phyloP scores from a whole-genome alignment of 345 rosid species.

The Physaria fendleri region DNA sequence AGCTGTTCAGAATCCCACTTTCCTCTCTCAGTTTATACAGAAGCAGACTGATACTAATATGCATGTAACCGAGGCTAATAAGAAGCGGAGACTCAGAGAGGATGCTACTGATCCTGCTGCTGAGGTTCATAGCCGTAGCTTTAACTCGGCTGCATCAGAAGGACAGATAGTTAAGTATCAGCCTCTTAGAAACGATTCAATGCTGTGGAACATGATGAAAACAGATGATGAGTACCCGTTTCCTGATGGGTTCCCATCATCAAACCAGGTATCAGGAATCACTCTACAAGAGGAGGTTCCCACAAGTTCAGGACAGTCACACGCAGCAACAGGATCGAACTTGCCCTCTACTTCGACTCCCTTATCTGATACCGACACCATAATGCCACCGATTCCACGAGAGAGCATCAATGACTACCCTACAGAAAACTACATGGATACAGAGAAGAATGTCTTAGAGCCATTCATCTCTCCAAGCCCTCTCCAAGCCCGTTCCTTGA shows the following conservation, averaged over 20 bases:
- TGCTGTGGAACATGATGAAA: conserved; percentile 43
- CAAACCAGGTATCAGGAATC: conserved; percentile 8
- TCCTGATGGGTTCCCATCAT: conserved; percentile 10
- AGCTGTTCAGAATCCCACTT: conserved; percentile 48
- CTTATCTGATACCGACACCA: neutral
- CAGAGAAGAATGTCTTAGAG: conserved; percentile 8
- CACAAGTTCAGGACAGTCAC: conserved; percentile 25
- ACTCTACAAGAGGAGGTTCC: conserved; percentile 16
- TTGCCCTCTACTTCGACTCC: conserved; percentile 13
- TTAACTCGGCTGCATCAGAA: conserved; percentile 28
- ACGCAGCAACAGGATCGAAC: neutral
- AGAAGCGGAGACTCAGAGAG: conserved; percentile 45
- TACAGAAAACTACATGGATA: conserved; percentile 20
- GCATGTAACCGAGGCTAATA: conserved; percentile 43
- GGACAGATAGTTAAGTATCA: conserved; percentile 52
- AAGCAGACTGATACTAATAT: conserved; percentile 36
- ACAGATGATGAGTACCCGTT: conserved; percentile 16
- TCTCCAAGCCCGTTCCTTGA: conserved; percentile 18
- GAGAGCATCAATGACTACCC: conserved; percentile 8
- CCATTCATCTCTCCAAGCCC: conserved; percentile 16
- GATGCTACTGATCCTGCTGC: neutral
- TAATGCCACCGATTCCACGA: neutral
- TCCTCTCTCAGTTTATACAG: conserved; percentile 46
- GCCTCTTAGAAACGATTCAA: conserved; percentile 37
- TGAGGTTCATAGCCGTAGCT: conserved; percentile 20